Evolutionary conservation across 768 basidiomycete species (phyloP), one percentile per base, ranked within the genome.

Genomic region (Termitomyces eurrhizus): DNA sequence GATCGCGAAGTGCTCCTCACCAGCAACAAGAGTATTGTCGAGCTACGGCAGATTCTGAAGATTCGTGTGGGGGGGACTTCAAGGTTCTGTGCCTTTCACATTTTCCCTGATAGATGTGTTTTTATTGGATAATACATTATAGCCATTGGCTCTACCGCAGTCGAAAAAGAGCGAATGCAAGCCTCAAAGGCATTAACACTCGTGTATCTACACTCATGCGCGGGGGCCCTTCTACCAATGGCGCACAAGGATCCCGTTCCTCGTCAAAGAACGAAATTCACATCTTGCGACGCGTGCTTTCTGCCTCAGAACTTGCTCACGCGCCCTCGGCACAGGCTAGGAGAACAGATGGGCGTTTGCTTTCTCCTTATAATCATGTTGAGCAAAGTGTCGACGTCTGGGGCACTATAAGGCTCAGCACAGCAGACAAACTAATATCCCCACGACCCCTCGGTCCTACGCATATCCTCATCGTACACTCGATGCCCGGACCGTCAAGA

Each of bases 391-490:
- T 68, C 41, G 69, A 69, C 33, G 56, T 67, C 9, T 73, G 70
- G 71, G 68, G 65, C 8, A 61, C 63, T 3, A 58, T 69, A 9
- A 52, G 58, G 9, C 61, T 77, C 24, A 74, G 70, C 57, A 69
- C 73, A 2, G 13, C 45, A 3, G 69, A 73, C 18, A 68, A 66
- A 36, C 67, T 76, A 6, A 68, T 77, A 35, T 77, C 76, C 0
- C 76, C 76, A 0, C 71, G 74, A 7, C 72, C 70, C 2, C 65
- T 77, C 18, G 75, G 69, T 0, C 72, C 74, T 2, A 78, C 76
- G 1, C 76, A 78, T 52, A 68, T 75, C n/a, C 68, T 77, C 26
- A 64, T 75, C 5, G 61, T 71, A 13, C 51, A 66, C 44, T 58
- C 63, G 14, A 45, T 58, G 14, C 45, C 60, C 24, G 56, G 35